These are phyloP conservation scores for Pelargonium australe DNA, from an alignment of 441 rosid genomes.

Conservation along the genomic window DNA sequence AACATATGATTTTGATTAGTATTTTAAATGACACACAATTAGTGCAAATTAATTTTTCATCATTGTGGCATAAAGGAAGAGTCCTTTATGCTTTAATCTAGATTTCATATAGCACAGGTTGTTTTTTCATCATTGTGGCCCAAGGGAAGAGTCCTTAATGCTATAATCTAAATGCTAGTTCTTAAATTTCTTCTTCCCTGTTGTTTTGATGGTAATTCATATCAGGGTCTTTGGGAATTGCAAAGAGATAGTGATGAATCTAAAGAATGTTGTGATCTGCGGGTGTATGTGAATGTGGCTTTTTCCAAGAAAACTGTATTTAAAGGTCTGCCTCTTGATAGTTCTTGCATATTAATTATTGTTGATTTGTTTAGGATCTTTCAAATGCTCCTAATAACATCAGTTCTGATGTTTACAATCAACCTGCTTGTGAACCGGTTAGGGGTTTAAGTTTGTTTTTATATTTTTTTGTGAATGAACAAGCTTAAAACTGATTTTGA, in stretches of 20 bases:
- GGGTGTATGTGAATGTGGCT: conserved; percentile 66
- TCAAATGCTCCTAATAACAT: neutral
- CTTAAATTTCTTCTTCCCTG: too few relatives aligned
- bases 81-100: too few relatives aligned
- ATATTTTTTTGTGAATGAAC: neutral
- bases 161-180: too few relatives aligned
- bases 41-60: too few relatives aligned
- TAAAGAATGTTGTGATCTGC: conserved; percentile 61
- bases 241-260: conserved; percentile 45
- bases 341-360: neutral
- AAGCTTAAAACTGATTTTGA: neutral
- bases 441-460: neutral
- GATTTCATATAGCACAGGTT: too few relatives aligned
- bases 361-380: neutral
- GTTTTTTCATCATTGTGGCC: too few relatives aligned
- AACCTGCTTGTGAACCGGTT: conserved; percentile 2
- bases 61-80: too few relatives aligned
- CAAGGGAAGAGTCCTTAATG: too few relatives aligned
- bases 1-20: too few relatives aligned
- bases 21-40: too few relatives aligned
- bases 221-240: conserved; percentile 79
- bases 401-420: neutral
- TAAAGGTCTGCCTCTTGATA: conserved; percentile 55
- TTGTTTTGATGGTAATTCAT: conserved; percentile 6
- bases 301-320: conserved; percentile 80